phyloP scores from a whole-genome alignment of 148 eudicot genomes.

The Cornus kousa region DNA sequence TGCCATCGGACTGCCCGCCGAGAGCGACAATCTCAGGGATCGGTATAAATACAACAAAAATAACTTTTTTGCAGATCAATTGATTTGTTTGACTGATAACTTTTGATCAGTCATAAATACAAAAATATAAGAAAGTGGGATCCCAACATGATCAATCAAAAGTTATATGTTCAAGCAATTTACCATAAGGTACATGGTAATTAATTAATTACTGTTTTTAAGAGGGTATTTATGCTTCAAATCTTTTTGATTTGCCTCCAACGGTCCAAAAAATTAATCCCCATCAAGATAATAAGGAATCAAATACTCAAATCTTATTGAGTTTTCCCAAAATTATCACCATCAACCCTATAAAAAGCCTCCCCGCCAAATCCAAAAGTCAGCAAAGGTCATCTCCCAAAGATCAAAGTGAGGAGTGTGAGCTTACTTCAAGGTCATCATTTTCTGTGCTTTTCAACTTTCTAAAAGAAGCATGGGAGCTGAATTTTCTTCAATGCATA shows the following conservation, averaged over 20 bases:
- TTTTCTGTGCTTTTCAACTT: neutral
- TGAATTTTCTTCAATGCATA: neutral
- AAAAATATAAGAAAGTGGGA: too few relatives aligned
- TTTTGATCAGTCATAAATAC: too few relatives aligned
- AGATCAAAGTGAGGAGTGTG: neutral
- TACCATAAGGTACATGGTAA: too few relatives aligned
- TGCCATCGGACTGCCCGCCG: constrained; percentile 98
- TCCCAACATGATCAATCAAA: too few relatives aligned
- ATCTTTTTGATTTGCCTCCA: neutral
- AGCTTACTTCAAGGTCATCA: neutral
- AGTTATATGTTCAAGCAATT: too few relatives aligned
- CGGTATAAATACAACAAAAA: too few relatives aligned
- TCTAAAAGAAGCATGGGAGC: neutral
- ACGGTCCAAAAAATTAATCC: neutral
- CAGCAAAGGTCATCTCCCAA: neutral
- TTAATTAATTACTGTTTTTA: too few relatives aligned
- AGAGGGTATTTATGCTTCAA: too few relatives aligned
- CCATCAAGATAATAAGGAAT: neutral
- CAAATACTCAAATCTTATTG: neutral
- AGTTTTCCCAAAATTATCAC: too few relatives aligned
- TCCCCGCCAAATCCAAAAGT: neutral
- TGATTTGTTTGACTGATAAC: too few relatives aligned
- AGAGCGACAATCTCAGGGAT: constrained; percentile 86
- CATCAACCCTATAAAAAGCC: neutral
- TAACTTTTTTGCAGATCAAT: too few relatives aligned